These are phyloP conservation scores for Fraxinus sp. DNA, from an alignment of 305 asterid genomes.

Conservation along the genomic window DNA sequence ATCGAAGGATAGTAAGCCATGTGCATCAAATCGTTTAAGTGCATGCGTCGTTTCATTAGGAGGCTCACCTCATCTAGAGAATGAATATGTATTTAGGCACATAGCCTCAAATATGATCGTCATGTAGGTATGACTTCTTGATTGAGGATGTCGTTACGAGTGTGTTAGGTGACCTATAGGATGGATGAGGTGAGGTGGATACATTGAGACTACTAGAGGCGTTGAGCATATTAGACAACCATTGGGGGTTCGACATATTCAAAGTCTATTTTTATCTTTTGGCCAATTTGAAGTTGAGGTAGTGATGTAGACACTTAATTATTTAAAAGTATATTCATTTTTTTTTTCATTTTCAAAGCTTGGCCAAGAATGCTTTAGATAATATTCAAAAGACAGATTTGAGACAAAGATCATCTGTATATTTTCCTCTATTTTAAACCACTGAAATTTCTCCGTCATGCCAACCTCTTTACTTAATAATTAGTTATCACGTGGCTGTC, in stretches of 20 bases:
- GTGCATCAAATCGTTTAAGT: background rate
- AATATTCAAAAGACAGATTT: background rate
- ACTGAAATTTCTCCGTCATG: background rate
- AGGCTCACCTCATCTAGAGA: background rate
- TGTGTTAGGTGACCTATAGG: background rate
- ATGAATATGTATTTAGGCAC: background rate
- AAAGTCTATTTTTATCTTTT: background rate
- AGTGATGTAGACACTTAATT: background rate
- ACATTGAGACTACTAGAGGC: background rate
- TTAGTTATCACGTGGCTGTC: background rate
- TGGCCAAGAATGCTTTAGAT: background rate
- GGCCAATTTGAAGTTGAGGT: background rate
- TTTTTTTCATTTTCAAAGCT: background rate
- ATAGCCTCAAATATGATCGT: background rate
- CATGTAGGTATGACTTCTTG: background rate
- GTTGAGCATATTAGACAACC: background rate
- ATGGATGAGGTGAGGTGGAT: background rate
- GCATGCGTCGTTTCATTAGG: background rate
- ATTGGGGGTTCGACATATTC: background rate
- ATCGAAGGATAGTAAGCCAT: background rate
- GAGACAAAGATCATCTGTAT: background rate
- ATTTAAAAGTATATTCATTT: background rate
- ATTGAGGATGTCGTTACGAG: background rate
- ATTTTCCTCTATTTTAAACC: background rate
- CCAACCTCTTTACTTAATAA: background rate